A percentile compares a stretch with the other conserved stretches of the same genome.
Conservation (phyloP, 805 yeast genomes). For the Ogataea trehaloabstinens region DNA sequence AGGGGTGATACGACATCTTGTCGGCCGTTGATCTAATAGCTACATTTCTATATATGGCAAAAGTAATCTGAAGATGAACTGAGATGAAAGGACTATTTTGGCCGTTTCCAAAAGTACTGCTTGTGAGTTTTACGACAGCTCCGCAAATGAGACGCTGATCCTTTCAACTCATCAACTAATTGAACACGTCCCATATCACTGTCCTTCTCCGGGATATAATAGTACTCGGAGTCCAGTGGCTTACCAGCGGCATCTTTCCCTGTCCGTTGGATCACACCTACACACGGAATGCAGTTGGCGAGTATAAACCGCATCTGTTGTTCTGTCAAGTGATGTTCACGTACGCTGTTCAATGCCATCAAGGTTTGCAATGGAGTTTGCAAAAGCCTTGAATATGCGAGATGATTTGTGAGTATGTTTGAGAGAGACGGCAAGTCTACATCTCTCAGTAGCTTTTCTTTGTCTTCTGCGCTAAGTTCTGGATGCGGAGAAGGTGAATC, state of each 20-base stretch:
- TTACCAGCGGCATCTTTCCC: slow-evolving; percentile 98
- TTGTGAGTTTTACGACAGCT: slow-evolving; percentile 92
- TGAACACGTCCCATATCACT: slow-evolving; percentile 63
- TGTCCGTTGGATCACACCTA: slow-evolving; percentile 84
- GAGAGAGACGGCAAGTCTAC: slow-evolving; percentile 52
- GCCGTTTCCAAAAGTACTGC: slow-evolving; percentile 75
- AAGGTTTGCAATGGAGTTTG: slow-evolving; percentile 82
- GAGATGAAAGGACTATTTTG: too few relatives aligned
- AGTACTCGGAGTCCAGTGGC: slow-evolving; percentile 89
- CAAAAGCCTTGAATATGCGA: slow-evolving; percentile 85
- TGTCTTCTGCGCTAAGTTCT: slow-evolving; percentile 22
- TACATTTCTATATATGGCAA: too few relatives aligned
- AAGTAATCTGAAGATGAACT: too few relatives aligned
- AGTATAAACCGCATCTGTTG: slow-evolving; percentile 45
- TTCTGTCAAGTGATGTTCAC: slow-evolving; percentile 45
- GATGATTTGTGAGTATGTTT: slow-evolving; percentile 72
- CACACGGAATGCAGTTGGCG: slow-evolving; percentile 47
- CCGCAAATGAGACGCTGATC: slow-evolving; percentile 71
- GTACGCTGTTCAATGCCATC: slow-evolving; percentile 53
- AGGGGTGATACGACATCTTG: too few relatives aligned
- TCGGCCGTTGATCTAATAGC: too few relatives aligned
- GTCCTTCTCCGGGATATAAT: slow-evolving; percentile 84
- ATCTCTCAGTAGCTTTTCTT: slow-evolving; percentile 28
- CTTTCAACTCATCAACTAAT: slow-evolving; percentile 74
- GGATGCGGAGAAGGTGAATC: slow-evolving; percentile 6